Percentiles rank a stretch among this genome's conserved stretches.
Evolutionary conservation across 1,139 yeast species (phyloP).

Genomic region (Pichia sp.): DNA sequence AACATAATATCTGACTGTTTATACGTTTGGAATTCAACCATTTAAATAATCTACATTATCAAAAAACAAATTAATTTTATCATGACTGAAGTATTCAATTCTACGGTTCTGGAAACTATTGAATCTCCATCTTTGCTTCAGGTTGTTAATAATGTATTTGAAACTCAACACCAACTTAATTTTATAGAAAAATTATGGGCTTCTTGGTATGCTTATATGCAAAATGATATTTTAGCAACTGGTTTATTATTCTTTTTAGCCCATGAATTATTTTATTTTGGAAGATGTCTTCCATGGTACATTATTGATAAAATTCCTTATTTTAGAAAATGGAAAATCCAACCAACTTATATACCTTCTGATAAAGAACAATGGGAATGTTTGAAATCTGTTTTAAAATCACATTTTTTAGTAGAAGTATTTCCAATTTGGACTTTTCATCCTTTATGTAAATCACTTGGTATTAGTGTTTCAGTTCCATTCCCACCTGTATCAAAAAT

Average conservation of each 20-base stretch:
- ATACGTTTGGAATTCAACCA: background rate
- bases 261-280: conserved; percentile 81
- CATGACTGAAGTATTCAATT: conserved; percentile 30
- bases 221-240: conserved; percentile 76
- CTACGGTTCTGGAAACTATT: conserved; percentile 22
- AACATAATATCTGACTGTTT: no score
- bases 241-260: conserved; percentile 70
- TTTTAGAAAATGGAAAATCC: conserved; percentile 76
- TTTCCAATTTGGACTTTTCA: conserved; percentile 97
- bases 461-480: conserved; percentile 75
- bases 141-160: conserved; percentile 32
- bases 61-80: no score
- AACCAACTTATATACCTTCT: conserved; percentile 72
- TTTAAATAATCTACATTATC: background rate
- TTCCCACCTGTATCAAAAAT: conserved; percentile 65
- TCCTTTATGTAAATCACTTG: conserved; percentile 73
- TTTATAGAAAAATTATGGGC: conserved; percentile 68
- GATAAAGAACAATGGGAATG: conserved; percentile 90
- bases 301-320: conserved; percentile 70
- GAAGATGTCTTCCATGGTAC: conserved; percentile 85
- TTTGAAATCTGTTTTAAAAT: conserved; percentile 71
- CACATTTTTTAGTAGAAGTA: conserved; percentile 89
- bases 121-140: conserved; percentile 27
- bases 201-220: conserved; percentile 68
- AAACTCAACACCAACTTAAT: conserved; percentile 37